Evolutionary conservation across 1,284 basidiomycete genomes (phyloP).

Genomic region (Acaromyces ingoldii): DNA sequence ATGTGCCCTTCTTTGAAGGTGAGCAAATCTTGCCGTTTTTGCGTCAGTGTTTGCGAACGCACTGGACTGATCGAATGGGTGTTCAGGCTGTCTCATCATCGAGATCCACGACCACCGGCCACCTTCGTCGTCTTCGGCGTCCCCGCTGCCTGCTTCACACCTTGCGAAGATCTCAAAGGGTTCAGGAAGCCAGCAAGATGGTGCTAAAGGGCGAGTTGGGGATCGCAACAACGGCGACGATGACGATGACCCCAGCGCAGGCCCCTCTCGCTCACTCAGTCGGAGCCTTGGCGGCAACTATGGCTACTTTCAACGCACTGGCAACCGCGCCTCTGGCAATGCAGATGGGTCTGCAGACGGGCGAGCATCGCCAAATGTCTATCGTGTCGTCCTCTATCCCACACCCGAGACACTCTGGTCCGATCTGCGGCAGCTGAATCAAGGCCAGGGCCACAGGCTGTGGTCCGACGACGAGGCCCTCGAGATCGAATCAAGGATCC

Average conservation of each 20-base stretch:
- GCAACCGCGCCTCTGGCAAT: background rate
- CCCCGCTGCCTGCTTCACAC: background rate
- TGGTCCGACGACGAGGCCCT: constrained; percentile 48
- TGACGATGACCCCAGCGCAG: too few species aligned
- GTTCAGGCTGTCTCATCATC: constrained; percentile 36
- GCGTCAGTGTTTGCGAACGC: background rate
- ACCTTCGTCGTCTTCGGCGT: background rate
- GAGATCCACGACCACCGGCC: constrained; percentile 47
- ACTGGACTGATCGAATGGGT: background rate
- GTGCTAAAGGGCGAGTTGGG: too few species aligned
- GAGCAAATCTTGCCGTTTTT: constrained; percentile 1
- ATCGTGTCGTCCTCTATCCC: constrained; percentile 42
- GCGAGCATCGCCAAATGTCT: constrained; percentile 33
- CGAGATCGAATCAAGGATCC: constrained; percentile 39
- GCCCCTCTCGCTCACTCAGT: too few species aligned
- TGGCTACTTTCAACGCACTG: background rate
- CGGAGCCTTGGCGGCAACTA: constrained; percentile 6
- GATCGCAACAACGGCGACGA: too few species aligned
- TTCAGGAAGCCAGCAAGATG: too few species aligned
- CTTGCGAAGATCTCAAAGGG: too few species aligned
- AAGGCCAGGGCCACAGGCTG: constrained; percentile 16
- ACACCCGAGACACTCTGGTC: constrained; percentile 42
- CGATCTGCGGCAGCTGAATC: constrained; percentile 42
- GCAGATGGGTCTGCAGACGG: background rate
- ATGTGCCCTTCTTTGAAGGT: constrained; percentile 45